Percentiles rank a stretch among this genome's conserved stretches.
These are phyloP conservation scores for Emericellopsis atlantica DNA, from an alignment of 2,329 filamentous ascomycete species.

Conservation along the genomic window DNA sequence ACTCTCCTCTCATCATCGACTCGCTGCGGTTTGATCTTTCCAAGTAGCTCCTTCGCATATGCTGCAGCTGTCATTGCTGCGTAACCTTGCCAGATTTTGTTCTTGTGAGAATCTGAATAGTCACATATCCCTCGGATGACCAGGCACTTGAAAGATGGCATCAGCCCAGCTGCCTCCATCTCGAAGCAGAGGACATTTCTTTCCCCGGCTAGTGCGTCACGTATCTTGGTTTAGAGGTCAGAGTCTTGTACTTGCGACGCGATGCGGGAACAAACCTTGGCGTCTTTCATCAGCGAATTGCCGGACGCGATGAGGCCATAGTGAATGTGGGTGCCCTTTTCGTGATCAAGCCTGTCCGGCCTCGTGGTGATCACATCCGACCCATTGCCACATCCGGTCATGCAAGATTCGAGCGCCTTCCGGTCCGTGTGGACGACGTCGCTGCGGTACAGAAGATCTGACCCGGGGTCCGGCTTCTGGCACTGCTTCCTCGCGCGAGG, in stretches of 20 bases:
- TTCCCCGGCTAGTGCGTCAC: conserved; percentile 10
- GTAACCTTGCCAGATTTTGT: conserved; percentile 12
- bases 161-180: conserved; percentile 6
- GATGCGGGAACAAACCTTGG: neutral
- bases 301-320: conserved; percentile 6
- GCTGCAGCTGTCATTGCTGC: conserved; percentile 8
- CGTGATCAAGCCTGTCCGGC: neutral
- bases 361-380: neutral
- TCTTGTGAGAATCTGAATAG: conserved; percentile 23
- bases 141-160: conserved; percentile 12
- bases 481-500: neutral
- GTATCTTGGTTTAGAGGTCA: conserved; percentile 1
- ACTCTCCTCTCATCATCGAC: too few relatives aligned
- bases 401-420: neutral
- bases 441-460: neutral
- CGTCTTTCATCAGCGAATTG: conserved; percentile 8
- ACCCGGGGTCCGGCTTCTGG: neutral
- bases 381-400: neutral
- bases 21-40: neutral
- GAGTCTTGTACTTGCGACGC: too few relatives aligned
- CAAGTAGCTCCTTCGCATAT: conserved; percentile 4
- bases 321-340: conserved; percentile 6
- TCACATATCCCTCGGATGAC: conserved; percentile 21
- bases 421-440: neutral
- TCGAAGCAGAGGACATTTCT: conserved; percentile 8